phyloP scores from a whole-genome alignment of 306 rosid species.

The Inga oerstediana region DNA sequence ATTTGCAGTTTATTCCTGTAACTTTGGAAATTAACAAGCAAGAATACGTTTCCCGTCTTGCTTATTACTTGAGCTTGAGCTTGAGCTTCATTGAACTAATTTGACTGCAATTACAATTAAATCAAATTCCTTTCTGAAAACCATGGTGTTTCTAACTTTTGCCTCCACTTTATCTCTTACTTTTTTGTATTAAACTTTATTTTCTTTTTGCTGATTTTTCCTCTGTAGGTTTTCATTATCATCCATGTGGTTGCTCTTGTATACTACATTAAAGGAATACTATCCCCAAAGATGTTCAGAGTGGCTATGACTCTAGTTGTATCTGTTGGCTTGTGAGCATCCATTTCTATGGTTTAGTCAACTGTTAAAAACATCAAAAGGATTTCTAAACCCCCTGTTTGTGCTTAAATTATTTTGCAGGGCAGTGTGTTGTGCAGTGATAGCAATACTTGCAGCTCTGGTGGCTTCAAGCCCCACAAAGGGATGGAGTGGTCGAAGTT shows the following conservation, averaged over 20 bases:
- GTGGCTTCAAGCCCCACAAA: conserved; percentile 97
- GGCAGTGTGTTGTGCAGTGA: conserved; percentile 66
- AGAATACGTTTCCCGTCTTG: not conserved
- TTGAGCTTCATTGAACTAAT: not conserved
- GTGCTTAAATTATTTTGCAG: conserved; percentile 56
- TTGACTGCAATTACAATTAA: not conserved
- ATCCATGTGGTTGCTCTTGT: conserved; percentile 96
- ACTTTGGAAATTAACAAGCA: not conserved
- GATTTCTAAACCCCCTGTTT: conserved; percentile 33
- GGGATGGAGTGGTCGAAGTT: conserved; percentile 99
- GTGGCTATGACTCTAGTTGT: conserved; percentile 81
- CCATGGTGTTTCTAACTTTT: not conserved
- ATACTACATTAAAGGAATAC: conserved; percentile 85
- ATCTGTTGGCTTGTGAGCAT: conserved; percentile 84
- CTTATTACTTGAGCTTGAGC: not conserved
- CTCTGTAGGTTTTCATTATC: conserved; percentile 78
- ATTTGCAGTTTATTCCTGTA: not conserved
- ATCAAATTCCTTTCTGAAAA: not conserved
- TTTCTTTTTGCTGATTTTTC: conserved; percentile 25
- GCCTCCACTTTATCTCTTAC: not conserved
- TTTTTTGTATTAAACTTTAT: conserved; percentile 31
- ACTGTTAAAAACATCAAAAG: conserved; percentile 21
- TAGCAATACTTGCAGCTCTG: conserved; percentile 81
- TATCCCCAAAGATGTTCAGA: conserved; percentile 91
- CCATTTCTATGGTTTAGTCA: conserved; percentile 30